A percentile compares a stretch with the other conserved stretches of the same genome.
Evolutionary conservation across 2,329 filamentous ascomycete species (phyloP).

Genomic region (Colletotrichum australisinense): DNA sequence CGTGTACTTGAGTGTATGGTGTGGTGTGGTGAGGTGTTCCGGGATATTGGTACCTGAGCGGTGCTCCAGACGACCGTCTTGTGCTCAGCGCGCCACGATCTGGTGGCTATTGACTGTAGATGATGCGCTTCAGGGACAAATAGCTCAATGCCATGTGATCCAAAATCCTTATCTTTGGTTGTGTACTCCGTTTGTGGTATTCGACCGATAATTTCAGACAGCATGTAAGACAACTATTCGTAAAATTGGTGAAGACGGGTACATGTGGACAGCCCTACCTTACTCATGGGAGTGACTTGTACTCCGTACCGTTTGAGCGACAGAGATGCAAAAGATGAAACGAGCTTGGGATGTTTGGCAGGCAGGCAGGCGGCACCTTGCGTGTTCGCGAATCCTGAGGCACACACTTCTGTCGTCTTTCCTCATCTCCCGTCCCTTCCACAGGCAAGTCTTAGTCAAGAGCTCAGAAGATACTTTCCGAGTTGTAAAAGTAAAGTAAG

Average conservation of each 20-base stretch:
- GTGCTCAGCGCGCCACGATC: not conserved
- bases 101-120: no score
- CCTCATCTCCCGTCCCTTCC: conserved; percentile 7
- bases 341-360: conserved; percentile 19
- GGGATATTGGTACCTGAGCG: conserved; percentile 1
- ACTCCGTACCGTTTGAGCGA: conserved; percentile 4
- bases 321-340: conserved; percentile 19
- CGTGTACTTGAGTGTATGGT: conserved; percentile 13
- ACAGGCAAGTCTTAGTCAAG: conserved; percentile 1
- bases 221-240: not conserved
- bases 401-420: conserved; percentile 7
- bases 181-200: not conserved
- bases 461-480: not conserved
- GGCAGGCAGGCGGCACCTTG: conserved; percentile 14
- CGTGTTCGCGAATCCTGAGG: conserved; percentile 3
- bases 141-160: not conserved
- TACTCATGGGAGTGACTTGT: not conserved
- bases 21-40: conserved; percentile 4
- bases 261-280: not conserved
- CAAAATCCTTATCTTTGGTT: not conserved
- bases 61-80: not conserved
- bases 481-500: not conserved
- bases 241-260: not conserved
- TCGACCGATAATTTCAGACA: not conserved
- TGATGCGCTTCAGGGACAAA: no score